phyloP scores from a whole-genome alignment of 148 eudicot genomes.

The Arctostaphylos glauca region DNA sequence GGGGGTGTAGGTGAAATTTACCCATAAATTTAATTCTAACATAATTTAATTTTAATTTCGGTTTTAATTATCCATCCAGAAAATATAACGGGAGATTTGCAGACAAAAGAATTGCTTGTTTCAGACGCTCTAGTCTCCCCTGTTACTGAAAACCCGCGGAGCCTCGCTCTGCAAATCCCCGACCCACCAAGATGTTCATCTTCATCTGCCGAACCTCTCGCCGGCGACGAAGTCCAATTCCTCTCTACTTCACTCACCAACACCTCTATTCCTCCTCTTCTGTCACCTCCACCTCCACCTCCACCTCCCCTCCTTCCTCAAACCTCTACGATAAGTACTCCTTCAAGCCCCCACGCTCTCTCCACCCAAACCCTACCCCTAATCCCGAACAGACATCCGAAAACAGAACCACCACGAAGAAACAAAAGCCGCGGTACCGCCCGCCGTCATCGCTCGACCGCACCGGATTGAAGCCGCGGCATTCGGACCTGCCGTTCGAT shows the following conservation, averaged over 20 bases:
- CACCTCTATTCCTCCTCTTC: constrained; percentile 25
- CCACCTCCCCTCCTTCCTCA: constrained; percentile 15
- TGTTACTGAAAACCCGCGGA: neutral
- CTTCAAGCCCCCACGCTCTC: constrained; percentile 53
- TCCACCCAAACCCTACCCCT: constrained; percentile 27
- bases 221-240: constrained; percentile 21
- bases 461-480: constrained; percentile 36
- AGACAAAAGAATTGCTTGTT: too few species aligned
- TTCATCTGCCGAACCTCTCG: constrained; percentile 30
- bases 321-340: constrained; percentile 25
- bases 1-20: too few species aligned
- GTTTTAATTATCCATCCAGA: too few species aligned
- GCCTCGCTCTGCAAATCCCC: neutral
- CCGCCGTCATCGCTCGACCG: constrained; percentile 80
- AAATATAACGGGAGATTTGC: too few species aligned
- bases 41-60: too few species aligned
- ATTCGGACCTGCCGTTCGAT: constrained; percentile 67
- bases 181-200: constrained; percentile 19
- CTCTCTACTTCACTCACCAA: constrained; percentile 21
- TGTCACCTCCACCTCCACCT: too few species aligned
- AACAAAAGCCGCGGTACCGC: constrained; percentile 54
- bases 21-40: too few species aligned
- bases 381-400: constrained; percentile 24
- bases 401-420: constrained; percentile 18
- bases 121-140: neutral